Evolutionary conservation across 108 stramenopile genomes (phyloP).

Genomic region (Pseudonitzschia delicatissima): DNA sequence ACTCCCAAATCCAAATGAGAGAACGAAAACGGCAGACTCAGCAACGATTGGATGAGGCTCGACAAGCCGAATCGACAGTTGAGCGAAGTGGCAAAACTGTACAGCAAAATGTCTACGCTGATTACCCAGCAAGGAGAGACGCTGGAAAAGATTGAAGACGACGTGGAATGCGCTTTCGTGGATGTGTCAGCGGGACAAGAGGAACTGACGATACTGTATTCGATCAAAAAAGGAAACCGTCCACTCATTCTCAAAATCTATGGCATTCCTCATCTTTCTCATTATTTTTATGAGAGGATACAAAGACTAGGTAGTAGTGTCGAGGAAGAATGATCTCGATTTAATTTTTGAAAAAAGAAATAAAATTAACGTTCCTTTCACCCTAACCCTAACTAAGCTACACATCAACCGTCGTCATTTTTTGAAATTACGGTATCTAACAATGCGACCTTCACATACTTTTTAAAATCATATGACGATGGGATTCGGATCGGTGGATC

Average conservation of each 20-base stretch:
- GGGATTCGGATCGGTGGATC: too few species aligned
- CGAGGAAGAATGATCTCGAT: too few species aligned
- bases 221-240: constrained; percentile 80
- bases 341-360: too few species aligned
- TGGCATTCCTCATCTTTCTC: constrained; percentile 74
- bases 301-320: constrained; percentile 4
- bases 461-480: too few species aligned
- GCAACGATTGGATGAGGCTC: constrained; percentile 62
- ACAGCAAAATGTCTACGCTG: constrained; percentile 75
- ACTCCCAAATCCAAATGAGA: constrained; percentile 62
- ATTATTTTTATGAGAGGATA: constrained; percentile 87
- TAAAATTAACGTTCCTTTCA: too few species aligned
- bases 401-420: too few species aligned
- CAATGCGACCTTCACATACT: too few species aligned
- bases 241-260: constrained; percentile 85
- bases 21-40: constrained; percentile 66
- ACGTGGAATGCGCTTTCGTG: constrained; percentile 70
- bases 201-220: constrained; percentile 73
- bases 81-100: constrained; percentile 66
- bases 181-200: constrained; percentile 79
- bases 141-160: constrained; percentile 86
- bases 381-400: too few species aligned
- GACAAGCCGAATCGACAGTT: constrained; percentile 72
- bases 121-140: constrained; percentile 75
- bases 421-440: too few species aligned